These are phyloP conservation scores for Trichosporon ovoides DNA, from an alignment of 1,284 basidiomycete species.

Conservation along the genomic window DNA sequence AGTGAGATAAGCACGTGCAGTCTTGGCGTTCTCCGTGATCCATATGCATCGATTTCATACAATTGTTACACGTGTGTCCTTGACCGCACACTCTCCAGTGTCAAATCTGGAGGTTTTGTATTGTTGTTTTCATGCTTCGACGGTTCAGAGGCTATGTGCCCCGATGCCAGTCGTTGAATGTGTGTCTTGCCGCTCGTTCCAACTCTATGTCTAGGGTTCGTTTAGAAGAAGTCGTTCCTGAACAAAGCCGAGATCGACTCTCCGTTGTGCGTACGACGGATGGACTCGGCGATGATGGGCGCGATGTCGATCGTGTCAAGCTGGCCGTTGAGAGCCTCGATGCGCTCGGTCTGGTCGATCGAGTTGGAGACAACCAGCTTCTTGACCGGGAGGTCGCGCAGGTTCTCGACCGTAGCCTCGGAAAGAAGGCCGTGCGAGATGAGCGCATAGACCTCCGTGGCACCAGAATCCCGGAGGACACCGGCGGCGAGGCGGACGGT, in stretches of 20 bases:
- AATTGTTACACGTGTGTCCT: constrained; percentile 14
- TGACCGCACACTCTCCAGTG: constrained; percentile 1
- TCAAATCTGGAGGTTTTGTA: not conserved
- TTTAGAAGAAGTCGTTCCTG: constrained; percentile 32
- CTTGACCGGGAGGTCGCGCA: constrained; percentile 74
- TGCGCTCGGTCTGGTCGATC: constrained; percentile 61
- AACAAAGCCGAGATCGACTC: constrained; percentile 46
- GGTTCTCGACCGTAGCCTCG: constrained; percentile 70
- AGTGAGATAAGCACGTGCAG: too few relatives aligned
- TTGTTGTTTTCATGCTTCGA: not conserved
- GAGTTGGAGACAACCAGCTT: constrained; percentile 83
- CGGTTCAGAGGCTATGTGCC: not conserved
- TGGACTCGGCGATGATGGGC: constrained; percentile 88
- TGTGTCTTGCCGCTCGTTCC: not conserved
- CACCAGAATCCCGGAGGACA: constrained; percentile 81
- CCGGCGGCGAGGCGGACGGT: constrained; percentile 81
- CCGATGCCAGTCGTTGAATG: too few relatives aligned
- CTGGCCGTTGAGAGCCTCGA: constrained; percentile 47
- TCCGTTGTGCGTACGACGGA: constrained; percentile 93
- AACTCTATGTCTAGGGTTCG: constrained; percentile 2
- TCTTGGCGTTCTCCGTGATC: constrained; percentile 5
- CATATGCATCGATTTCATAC: constrained; percentile 19
- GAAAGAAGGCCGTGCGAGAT: constrained; percentile 89
- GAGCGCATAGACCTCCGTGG: constrained; percentile 78
- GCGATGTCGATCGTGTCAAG: constrained; percentile 71